These are phyloP conservation scores for Thecaphora thlaspeos DNA, from an alignment of 1,284 basidiomycete genomes.

Conservation along the genomic window DNA sequence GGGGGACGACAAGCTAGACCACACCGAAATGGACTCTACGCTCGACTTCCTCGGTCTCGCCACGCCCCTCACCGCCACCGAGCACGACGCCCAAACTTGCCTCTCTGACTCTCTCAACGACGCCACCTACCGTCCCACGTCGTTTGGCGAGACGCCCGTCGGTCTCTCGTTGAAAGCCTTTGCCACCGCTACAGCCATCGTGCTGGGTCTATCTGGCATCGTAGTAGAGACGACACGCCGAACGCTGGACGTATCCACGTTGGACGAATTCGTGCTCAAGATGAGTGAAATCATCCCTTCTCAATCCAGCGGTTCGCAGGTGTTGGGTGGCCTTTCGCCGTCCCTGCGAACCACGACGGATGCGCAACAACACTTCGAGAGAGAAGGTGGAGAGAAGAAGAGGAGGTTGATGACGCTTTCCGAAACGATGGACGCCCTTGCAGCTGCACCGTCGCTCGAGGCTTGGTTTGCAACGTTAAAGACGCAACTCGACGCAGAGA, in stretches of 20 bases:
- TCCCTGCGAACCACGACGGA: constrained; percentile 9
- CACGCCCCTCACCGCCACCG: constrained; percentile 14
- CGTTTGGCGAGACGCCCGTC: constrained; percentile 27
- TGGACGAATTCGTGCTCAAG: constrained; percentile 35
- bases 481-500: constrained; percentile 25
- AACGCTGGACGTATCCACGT: constrained; percentile 18
- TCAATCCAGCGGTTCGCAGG: constrained; percentile 6
- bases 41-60: constrained; percentile 33
- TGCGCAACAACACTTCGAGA: too few relatives aligned
- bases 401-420: constrained; percentile 10
- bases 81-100: too few relatives aligned
- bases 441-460: constrained; percentile 26
- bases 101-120: too few relatives aligned
- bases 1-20: constrained; percentile 20
- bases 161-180: constrained; percentile 32
- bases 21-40: constrained; percentile 33
- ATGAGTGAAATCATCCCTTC: constrained; percentile 28
- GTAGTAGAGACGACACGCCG: constrained; percentile 17
- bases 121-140: not conserved
- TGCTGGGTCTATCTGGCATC: constrained; percentile 12
- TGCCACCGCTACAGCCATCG: constrained; percentile 29
- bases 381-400: not conserved
- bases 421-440: constrained; percentile 21
- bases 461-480: constrained; percentile 28
- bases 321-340: constrained; percentile 14